Percentiles rank a stretch among this genome's conserved stretches.
Evolutionary conservation across 108 stramenopile genomes (phyloP).

Genomic region (Conticribra weissflogii): DNA sequence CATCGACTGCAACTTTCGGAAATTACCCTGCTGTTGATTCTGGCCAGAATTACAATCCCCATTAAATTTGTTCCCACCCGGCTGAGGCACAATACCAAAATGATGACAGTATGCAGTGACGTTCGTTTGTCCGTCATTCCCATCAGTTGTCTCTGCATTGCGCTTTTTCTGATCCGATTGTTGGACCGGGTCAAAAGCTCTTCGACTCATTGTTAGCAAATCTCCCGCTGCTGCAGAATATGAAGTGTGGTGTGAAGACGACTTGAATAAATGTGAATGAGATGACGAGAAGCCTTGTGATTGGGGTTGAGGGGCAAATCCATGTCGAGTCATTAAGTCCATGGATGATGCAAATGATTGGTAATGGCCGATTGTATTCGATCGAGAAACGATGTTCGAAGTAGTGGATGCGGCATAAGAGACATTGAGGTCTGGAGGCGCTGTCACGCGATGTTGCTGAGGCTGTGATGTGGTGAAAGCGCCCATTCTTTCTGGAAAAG

Average conservation of each 20-base stretch:
- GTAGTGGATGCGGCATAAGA: no score
- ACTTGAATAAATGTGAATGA: slow-evolving; percentile 21
- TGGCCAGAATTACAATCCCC: background rate
- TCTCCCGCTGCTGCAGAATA: slow-evolving; percentile 47
- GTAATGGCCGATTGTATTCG: no score
- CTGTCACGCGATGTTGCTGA: no score
- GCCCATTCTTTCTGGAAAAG: no score
- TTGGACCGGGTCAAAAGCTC: slow-evolving; percentile 11
- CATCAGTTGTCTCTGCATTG: slow-evolving; percentile 25
- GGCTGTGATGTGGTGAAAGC: no score
- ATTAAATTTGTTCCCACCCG: background rate
- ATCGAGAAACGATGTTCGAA: no score
- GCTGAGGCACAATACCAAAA: background rate
- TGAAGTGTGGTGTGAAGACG: slow-evolving; percentile 46
- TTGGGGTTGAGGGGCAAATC: background rate
- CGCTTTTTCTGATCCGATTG: background rate
- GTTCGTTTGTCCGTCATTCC: background rate
- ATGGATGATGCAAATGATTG: slow-evolving; percentile 29
- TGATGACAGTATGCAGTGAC: background rate
- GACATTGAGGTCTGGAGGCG: no score
- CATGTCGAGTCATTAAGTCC: slow-evolving; percentile 25
- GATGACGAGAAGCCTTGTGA: background rate
- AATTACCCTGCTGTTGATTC: background rate
- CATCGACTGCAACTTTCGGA: background rate
- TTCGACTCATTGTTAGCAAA: slow-evolving; percentile 42